Evolutionary conservation across 192 early-diverging fungal genomes (phyloP), one percentile per base, ranked within the genome.

Genomic region (Coemansia sp.): DNA sequence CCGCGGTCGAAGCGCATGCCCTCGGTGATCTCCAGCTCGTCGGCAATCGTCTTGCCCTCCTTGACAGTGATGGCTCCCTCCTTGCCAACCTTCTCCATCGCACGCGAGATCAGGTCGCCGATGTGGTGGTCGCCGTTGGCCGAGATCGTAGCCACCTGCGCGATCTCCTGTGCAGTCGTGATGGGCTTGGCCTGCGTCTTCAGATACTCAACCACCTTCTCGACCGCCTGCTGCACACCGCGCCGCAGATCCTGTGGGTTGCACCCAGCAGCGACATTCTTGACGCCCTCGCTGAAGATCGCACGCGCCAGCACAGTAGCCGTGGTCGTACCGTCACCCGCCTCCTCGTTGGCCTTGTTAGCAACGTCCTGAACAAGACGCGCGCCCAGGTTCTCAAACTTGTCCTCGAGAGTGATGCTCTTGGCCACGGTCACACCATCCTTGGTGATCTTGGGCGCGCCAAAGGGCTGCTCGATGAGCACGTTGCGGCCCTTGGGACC

Each of bases 31-130:
- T 94, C 94, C 34, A 99, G 81, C 81, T 99, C 94, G 72, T 99
- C 97, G n/a, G 91, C 86, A 47, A 97, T 87, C 40, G 97, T 99
- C 83, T 97, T 98, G 64, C 97, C 97, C 78, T 98, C 97, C 84
- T 95, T 93, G 66, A 96, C 91, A 3, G 95, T 99, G 78, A 99
- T 99, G 29, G 97, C 97, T 56, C 97, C 97, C 81, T 99, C 97
- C 81, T 99, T 99, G 55, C 97, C 97, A 54, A 99, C 97, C 86
- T 97, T 98, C 79, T 99, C 95, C 97, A 99, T 99, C 27, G 97
- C 97, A 58, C 92, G 90, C 43, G 97, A 95, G 80, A 99, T 94
- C 78, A 98, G 69, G 46, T 83, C 75, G 52, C 97, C 97, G 28
- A 99, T 90, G 60, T 95, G 90, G 54, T 85, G 86, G 81, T 99